phyloP scores from a whole-genome alignment of 768 basidiomycete species.

The Hortiboletus campestris region DNA sequence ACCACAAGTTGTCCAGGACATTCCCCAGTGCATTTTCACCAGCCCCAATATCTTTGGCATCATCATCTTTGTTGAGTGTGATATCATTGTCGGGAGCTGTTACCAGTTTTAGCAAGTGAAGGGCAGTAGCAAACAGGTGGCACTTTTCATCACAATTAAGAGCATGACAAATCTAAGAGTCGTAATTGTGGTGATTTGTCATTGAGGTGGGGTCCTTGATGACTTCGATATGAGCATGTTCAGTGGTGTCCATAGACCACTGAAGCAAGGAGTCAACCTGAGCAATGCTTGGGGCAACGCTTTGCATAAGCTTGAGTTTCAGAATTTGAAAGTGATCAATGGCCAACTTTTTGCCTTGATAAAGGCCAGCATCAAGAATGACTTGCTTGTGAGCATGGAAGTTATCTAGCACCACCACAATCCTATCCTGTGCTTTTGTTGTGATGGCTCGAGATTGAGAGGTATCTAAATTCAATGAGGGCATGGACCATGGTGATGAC shows the following conservation, averaged over 20 bases:
- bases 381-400: slow-evolving; percentile 37
- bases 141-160: no score
- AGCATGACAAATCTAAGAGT: no score
- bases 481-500: slow-evolving; percentile 36
- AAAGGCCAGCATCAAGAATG: slow-evolving; percentile 14
- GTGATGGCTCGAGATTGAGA: slow-evolving; percentile 32
- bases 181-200: no score
- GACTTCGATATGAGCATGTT: background rate
- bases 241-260: background rate
- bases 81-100: no score
- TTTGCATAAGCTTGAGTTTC: background rate
- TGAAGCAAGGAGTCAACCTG: background rate
- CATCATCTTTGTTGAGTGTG: no score
- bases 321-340: background rate
- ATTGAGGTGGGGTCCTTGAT: no score
- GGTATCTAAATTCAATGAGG: slow-evolving; percentile 38
- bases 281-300: background rate
- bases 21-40: no score
- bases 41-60: no score
- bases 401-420: slow-evolving; percentile 20
- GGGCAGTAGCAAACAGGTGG: no score
- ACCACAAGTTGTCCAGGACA: no score
- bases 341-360: slow-evolving; percentile 19
- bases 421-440: slow-evolving; percentile 14
- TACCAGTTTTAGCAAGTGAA: no score